Evolutionary conservation across 768 basidiomycete genomes (phyloP), one percentile per base, ranked within the genome.

Genomic region (Sutorius australiensis): DNA sequence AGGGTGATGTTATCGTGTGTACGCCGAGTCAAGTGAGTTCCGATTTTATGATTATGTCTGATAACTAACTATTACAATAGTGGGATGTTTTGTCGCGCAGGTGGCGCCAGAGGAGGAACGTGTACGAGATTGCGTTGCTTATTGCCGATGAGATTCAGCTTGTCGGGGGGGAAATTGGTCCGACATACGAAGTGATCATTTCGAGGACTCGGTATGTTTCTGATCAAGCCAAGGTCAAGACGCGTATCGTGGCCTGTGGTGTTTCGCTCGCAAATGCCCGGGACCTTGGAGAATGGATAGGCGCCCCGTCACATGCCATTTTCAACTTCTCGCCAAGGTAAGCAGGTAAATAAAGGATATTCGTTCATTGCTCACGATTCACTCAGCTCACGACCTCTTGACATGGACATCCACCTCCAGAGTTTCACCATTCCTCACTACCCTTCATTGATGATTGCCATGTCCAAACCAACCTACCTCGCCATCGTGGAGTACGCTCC

Each of bases 401-500:
- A 97, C 58, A 89, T 99, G 85, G 93, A 98, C 53, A 94, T 99
- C 44, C 95, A 98, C 65, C 74, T 99, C 8, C 97, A 99, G 64
- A 93, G 90, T 38, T 99, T 97, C 76, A 82, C 82, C 27, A 91
- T 94, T 42, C 92, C 94, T n/a, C 97, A 98, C 65, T 97, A 95
- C 83, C 94, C 97, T 0, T 97, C 94, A 0, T 76, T 99, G 38
- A 98, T 99, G 95, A 92, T 98, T 54, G 82, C 94, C 41, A 98
- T 99, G 97, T 94, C 95, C 9, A 98, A 98, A 67, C 97, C 97
- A 0, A 91, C 95, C 0, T 98, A 98, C 67, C 81, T 98, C 7
- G 86, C 95, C 30, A 88, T 98, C 55, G 75, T 85, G 40, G 95
- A 99, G 65, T 86, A 93, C 58, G 86, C 97, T 0, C 80, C 84